Percentiles rank a stretch among this genome's conserved stretches.
Conservation (phyloP, 1,139 yeast species). For the Hyphopichia wangnamkhiaoensis region DNA sequence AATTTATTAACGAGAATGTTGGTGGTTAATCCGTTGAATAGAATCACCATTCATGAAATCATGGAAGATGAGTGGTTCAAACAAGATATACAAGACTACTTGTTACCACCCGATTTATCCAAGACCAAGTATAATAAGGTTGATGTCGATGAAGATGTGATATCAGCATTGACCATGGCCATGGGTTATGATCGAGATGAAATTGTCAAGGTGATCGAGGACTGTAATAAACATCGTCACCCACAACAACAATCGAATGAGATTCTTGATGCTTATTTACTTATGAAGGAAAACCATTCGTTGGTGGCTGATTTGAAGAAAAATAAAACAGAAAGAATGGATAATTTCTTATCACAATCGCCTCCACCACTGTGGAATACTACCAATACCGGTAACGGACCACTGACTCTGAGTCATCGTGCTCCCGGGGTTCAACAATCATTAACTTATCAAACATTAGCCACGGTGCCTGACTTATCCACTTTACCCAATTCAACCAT, state of each 20-base stretch:
- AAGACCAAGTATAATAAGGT: slow-evolving; percentile 41
- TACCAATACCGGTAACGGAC: slow-evolving; percentile 22
- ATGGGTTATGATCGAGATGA: slow-evolving; percentile 95
- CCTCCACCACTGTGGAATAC: slow-evolving; percentile 47
- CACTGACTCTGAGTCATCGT: slow-evolving; percentile 14
- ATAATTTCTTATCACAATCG: slow-evolving; percentile 50
- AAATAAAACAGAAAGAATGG: slow-evolving; percentile 51
- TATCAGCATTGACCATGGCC: slow-evolving; percentile 74
- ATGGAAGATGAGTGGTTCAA: slow-evolving; percentile 97
- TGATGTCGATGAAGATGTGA: slow-evolving; percentile 75
- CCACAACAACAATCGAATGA: slow-evolving; percentile 55
- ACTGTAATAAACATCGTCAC: slow-evolving; percentile 42
- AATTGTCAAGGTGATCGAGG: slow-evolving; percentile 68
- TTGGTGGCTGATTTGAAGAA: slow-evolving; percentile 66
- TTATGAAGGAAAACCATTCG: slow-evolving; percentile 81
- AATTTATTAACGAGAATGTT: slow-evolving; percentile 86
- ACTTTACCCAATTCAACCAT: slow-evolving; percentile 67
- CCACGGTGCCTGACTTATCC: slow-evolving; percentile 51
- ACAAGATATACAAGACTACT: slow-evolving; percentile 77
- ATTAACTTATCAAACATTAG: slow-evolving; percentile 50
- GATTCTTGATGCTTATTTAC: slow-evolving; percentile 85
- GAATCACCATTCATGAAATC: slow-evolving; percentile 92
- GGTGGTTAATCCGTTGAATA: slow-evolving; percentile 92
- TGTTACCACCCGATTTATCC: slow-evolving; percentile 68
- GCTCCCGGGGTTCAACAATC: slow-evolving; percentile 50